phyloP scores from a whole-genome alignment of 2,329 filamentous ascomycete genomes.

The Plenodomus tracheiphilus region DNA sequence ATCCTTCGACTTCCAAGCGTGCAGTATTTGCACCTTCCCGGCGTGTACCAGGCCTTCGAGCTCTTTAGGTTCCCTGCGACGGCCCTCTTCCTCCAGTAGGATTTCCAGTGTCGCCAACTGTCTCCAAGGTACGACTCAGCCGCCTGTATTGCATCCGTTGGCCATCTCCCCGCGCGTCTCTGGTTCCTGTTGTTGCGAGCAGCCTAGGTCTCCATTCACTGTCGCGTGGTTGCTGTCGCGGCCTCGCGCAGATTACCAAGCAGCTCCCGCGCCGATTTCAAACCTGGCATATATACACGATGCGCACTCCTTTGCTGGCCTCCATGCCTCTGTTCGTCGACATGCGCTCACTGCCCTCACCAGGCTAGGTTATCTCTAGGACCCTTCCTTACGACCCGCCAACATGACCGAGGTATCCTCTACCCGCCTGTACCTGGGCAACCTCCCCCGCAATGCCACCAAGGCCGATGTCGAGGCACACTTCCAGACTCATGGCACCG shows the following conservation, averaged over 20 bases:
- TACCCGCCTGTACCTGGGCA: constrained; percentile 95
- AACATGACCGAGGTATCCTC: constrained; percentile 85
- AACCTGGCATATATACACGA: constrained; percentile 25
- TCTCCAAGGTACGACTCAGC: constrained; percentile 34
- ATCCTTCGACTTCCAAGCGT: constrained; percentile 5
- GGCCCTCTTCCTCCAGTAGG: constrained; percentile 23
- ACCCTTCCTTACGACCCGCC: constrained; percentile 14
- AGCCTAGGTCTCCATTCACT: constrained; percentile 29
- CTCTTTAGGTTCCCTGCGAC: constrained; percentile 21
- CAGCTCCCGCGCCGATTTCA: background rate
- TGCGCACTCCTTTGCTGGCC: constrained; percentile 28
- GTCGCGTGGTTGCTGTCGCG: constrained; percentile 16
- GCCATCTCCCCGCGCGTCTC: constrained; percentile 20
- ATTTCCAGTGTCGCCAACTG: constrained; percentile 14
- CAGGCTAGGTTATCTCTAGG: constrained; percentile 37
- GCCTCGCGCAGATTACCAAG: constrained; percentile 1
- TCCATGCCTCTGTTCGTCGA: constrained; percentile 22
- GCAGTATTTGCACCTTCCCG: constrained; percentile 9
- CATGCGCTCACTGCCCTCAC: constrained; percentile 38
- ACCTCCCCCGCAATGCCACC: constrained; percentile 94
- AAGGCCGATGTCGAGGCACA: constrained; percentile 96
- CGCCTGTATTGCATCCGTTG: constrained; percentile 27
- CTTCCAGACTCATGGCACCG: constrained; percentile 93
- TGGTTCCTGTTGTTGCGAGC: constrained; percentile 30
- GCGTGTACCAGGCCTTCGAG: constrained; percentile 17